Base-by-base conservation (phyloP, 2,329 filamentous ascomycete genomes). In the Fusarium piperis region DNA sequence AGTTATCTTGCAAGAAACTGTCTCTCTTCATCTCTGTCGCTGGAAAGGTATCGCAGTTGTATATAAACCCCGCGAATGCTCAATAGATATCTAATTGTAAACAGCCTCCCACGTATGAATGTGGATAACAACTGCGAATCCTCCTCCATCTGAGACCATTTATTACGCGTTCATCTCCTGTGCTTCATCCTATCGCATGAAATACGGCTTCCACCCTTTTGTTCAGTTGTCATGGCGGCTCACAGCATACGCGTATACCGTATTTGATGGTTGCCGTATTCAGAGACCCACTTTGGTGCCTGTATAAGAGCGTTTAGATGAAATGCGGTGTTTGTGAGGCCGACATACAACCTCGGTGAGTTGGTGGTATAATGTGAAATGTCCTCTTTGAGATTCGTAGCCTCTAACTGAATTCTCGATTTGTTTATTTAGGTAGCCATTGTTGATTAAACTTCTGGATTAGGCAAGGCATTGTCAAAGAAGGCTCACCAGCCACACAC, bases 201-300 rank as follows among this genome's bases (percentile, higher is more conserved):
- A 56, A 56, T 56, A 26, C 52, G 52, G 20, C 23, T 38, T 35
- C 33, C 16, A 10, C 28, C 20, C 44, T 51, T 51, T 36, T 2
- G 32, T 28, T 15, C 3, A 2, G 30, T 3, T 60, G 36, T 26
- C 26, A 36, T 46, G 32, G 23, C n/a, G 32, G n/a, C 32, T 33
- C 20, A 12, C 48, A n/a, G n/a, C 28, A 60, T 60, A 60, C 44
- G 58, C 58, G 58, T 60, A 60, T 52, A 52, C 18, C 56, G 56
- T 59, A 59, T 44, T 52, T 46, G 39, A 39, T 3, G 39, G n/a
- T 18, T 2, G n/a, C 58, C 41, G 58, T 57, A 57, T 57, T 41
- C 20, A 11, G 12, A 33, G 41, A 51, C 30, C 39, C 57, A 48
- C 39, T 28, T 28, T 56, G 15, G 33, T 4, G 23, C 16, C 23